phyloP scores from a whole-genome alignment of 805 yeast genomes.

The Suhomyces sp. region DNA sequence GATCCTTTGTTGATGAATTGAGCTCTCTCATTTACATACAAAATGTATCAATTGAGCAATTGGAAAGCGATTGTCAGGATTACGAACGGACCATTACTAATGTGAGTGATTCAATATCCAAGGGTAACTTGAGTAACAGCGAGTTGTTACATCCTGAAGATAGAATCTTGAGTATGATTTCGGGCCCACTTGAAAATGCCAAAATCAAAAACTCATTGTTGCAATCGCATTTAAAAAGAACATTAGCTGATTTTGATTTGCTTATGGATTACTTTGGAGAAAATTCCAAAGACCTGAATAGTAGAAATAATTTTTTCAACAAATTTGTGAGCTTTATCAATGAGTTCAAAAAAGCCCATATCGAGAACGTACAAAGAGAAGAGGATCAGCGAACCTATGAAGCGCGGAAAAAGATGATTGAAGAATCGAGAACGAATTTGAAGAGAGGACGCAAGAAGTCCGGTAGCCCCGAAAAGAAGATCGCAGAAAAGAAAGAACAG shows the following conservation, averaged over 20 bases:
- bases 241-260: constrained; percentile 62
- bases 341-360: constrained; percentile 76
- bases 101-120: constrained; percentile 68
- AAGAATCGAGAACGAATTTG: constrained; percentile 17
- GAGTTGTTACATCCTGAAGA: constrained; percentile 81
- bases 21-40: constrained; percentile 56
- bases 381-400: constrained; percentile 61
- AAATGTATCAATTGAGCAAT: constrained; percentile 78
- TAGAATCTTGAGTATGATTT: constrained; percentile 56
- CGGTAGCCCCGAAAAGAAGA: neutral
- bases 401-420: constrained; percentile 32
- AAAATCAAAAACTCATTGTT: constrained; percentile 64
- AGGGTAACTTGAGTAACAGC: constrained; percentile 84
- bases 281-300: constrained; percentile 64
- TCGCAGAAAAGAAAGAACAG: constrained; percentile 6
- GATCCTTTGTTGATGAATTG: constrained; percentile 72
- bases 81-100: constrained; percentile 61
- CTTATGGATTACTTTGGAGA: constrained; percentile 91
- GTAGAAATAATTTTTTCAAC: constrained; percentile 67
- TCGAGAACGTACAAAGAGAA: constrained; percentile 76
- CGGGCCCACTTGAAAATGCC: constrained; percentile 72
- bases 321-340: constrained; percentile 76
- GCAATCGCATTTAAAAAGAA: constrained; percentile 58
- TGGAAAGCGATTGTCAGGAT: constrained; percentile 67
- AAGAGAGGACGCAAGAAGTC: constrained; percentile 2